Evolutionary conservation across 2,329 filamentous ascomycete genomes (phyloP), one percentile per base, ranked within the genome.

Genomic region (Penicillium corylophilum): DNA sequence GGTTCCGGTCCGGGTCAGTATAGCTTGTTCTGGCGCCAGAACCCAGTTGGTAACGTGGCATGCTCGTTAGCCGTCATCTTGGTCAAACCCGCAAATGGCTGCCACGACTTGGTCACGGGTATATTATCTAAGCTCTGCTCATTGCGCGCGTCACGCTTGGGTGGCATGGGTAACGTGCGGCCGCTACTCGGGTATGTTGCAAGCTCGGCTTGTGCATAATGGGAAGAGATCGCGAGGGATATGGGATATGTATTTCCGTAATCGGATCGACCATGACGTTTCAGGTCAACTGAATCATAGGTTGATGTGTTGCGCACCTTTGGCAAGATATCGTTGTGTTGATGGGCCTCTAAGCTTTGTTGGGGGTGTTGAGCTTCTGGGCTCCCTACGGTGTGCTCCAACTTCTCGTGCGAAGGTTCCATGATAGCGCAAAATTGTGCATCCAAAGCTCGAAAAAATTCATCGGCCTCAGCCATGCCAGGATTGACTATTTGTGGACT

Each of bases 21-120:
- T 31, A 49, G n/a, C 16, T 50, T 60, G 36, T 57, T 59, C 31
- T 47, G 55, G 31, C 56, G 53, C 61, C 61, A 65, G 59, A 65
- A 65, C 6, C 48, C 35, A 13, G 24, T 18, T 16, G 48, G 48
- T 5, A 50, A 15, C 26, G 39, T n/a, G 13, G 13, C 13, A 41
- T 40, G 38, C 16, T 5, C 5, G 15, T n/a, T 8, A 18, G 9
- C 39, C 13, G 39, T 5, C 5, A 22, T 9, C 9, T 10, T 5
- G n/a, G n/a, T 24, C 13, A 13, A 23, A 16, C 7, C 22, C 15
- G 18, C 20, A 20, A 13, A 22, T 20, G 39, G 39, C 36, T 39
- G 36, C 5, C 15, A 16, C 22, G 39, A 26, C 12, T 22, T 7
- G 7, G 22, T 16, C 38, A n/a, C 5, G 15, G 3, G 15, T n/a